Evolutionary conservation across 129 eudicot genomes (phyloP), one percentile per base, ranked within the genome.

Genomic region (Chrysanthemum lavandulifolium): DNA sequence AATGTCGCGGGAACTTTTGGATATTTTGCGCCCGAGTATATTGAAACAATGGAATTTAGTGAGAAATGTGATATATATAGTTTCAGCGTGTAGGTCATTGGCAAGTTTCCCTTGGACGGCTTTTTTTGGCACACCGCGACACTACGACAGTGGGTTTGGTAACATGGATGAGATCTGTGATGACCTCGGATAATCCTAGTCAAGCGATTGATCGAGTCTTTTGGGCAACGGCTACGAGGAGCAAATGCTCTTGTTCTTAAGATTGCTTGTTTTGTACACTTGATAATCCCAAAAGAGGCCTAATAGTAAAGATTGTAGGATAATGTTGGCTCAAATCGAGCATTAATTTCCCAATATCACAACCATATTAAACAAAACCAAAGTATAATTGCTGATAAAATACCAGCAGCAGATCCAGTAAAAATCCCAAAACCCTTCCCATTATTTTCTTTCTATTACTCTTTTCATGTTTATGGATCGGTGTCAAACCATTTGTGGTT

Each of bases 201-300:
- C 4, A 33, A 0, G 6, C 40, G 0, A 33, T 23, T 23, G 40
- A 0, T 33, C 40, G 6, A 0, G 4, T 3, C 40, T 33, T 33
- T 33, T 3, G 5, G 4, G 5, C 4, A 33, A 4, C 6, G 40
- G 40, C 40, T 33, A 33, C 40, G 40, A 4, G 6, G 40, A 0
- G 5, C 40, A 3, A 33, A 0, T 3, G 40, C 4, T 33, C 5
- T 33, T 33, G 5, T 88, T 59, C 91, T 94, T 43, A 94, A 90
- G 85, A 87, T 94, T 81, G 97, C 98, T 52, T 94, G 91, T 45
- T 94, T 69, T 94, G 96, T 76, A 90, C 96, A 2, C 71, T 77
- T 40, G 93, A 90, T 58, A 75, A 86, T 70, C 97, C 97, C 0
- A 90, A 90, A 87, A 94, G 69, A 86, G 98, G 83, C 97, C 98